Evolutionary conservation across 2,329 filamentous ascomycete species (phyloP).

Genomic region (Curvularia verruculosa): DNA sequence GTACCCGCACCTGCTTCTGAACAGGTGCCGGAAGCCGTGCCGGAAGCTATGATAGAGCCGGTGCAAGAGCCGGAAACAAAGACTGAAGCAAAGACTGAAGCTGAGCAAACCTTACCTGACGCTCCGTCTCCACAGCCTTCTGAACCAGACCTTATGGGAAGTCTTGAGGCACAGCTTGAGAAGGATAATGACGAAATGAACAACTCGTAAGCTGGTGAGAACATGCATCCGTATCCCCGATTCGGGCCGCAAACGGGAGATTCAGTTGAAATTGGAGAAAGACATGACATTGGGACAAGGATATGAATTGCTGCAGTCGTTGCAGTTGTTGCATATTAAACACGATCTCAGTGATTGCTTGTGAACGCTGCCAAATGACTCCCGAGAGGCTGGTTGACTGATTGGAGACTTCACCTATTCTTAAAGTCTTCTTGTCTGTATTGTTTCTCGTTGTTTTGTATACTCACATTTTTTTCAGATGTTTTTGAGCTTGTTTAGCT

Average conservation of each 20-base stretch:
- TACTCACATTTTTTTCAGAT: background rate
- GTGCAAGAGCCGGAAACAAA: conserved; percentile 2
- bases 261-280: background rate
- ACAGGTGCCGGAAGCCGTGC: background rate
- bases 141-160: conserved; percentile 56
- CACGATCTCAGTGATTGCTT: background rate
- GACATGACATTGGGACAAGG: background rate
- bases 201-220: conserved; percentile 16
- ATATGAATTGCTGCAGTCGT: background rate
- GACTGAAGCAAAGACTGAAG: background rate
- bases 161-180: conserved; percentile 54
- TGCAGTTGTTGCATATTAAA: background rate
- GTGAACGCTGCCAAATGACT: background rate
- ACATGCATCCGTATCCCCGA: background rate
- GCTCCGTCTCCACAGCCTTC: conserved; percentile 30
- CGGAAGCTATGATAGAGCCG: background rate
- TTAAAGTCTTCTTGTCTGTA: background rate
- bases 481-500: background rate
- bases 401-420: background rate
- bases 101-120: conserved; percentile 12
- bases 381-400: no score
- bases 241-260: no score
- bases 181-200: conserved; percentile 35
- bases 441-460: background rate
- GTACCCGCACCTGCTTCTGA: background rate